These are phyloP conservation scores for Mixia osmundae DNA, from an alignment of 1,284 basidiomycete species.

Conservation along the genomic window DNA sequence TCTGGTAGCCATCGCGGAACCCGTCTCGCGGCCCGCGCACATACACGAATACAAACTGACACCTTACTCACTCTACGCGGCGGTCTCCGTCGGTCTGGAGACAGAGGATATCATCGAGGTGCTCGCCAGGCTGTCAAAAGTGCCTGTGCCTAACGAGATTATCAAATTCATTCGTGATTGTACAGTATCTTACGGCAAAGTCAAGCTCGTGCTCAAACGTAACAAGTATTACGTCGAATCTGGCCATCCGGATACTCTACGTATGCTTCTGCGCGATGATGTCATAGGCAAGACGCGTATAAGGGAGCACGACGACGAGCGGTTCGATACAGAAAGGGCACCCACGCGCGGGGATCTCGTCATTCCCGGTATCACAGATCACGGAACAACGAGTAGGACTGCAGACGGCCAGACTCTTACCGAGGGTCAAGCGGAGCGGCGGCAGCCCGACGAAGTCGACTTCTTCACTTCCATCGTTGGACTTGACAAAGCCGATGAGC, in stretches of 20 bases:
- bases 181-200: conserved; percentile 84
- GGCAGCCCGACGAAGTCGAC: conserved; percentile 5
- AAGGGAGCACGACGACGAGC: conserved; percentile 20
- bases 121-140: conserved; percentile 22
- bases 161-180: conserved; percentile 64
- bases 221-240: conserved; percentile 92
- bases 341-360: conserved; percentile 53
- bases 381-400: conserved; percentile 15
- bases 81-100: conserved; percentile 91
- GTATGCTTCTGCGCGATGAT: conserved; percentile 58
- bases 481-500: conserved; percentile 62
- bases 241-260: conserved; percentile 69
- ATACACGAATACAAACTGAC: conserved; percentile 99
- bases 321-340: conserved; percentile 38
- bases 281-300: conserved; percentile 61
- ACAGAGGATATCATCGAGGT: conserved; percentile 98
- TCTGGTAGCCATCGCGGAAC: conserved; percentile 90
- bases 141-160: conserved; percentile 67
- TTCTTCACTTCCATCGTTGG: conserved; percentile 72
- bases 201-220: conserved; percentile 86
- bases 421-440: conserved; percentile 2
- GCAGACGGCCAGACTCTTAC: conserved; percentile 8
- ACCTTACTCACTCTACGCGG: conserved; percentile 90
- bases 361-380: conserved; percentile 46
- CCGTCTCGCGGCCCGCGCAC: conserved; percentile 89